Evolutionary conservation across 306 rosid genomes (phyloP), one percentile per base, ranked within the genome.

Genomic region (Cyclanthera cordifolia): DNA sequence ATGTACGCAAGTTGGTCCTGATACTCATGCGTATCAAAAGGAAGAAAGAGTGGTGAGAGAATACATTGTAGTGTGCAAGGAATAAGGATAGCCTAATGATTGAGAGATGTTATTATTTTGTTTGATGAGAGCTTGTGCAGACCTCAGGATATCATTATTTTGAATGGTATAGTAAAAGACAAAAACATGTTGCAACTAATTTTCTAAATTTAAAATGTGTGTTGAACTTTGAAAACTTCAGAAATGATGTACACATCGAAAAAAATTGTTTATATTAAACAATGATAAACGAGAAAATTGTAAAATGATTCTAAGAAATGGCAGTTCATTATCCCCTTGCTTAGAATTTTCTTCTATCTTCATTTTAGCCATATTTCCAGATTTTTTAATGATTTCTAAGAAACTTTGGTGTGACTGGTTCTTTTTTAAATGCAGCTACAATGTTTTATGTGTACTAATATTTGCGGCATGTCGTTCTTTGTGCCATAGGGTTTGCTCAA

Each of bases 401-500:
- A 23, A 39, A 19, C 51, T 10, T 19, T 39, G 9, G n/a, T 37
- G 52, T n/a, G 52, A 63, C 43, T 64, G 0, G 10, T 23, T 43
- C 32, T 23, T 14, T 46, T 66, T 25, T 46, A 66, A 46, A 8
- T 46, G 15, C 8, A 19, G 5, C 51, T 37, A 37, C 41, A 34
- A 1, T 37, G 43, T 37, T 37, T 7, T 39, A 6, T 25, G 1
- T 43, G 43, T 25, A 15, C 71, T 66, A 25, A 41, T 24, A 66
- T 39, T 24, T 24, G 16, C 39, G 13, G 48, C 45, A 74, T 76
- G 50, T 76, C 39, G 57, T 76, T 59, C 19, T 13, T 27, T 69
- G 45, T 23, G 51, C n/a, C 68, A 11, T 80, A 91, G 97, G 81
- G 72, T 74, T 85, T 78, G 94, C 96, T 69, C 83, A 68, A 76